Evolutionary conservation across 208 protist species (phyloP).

Genomic region (Jaenimonas drosophilae): DNA sequence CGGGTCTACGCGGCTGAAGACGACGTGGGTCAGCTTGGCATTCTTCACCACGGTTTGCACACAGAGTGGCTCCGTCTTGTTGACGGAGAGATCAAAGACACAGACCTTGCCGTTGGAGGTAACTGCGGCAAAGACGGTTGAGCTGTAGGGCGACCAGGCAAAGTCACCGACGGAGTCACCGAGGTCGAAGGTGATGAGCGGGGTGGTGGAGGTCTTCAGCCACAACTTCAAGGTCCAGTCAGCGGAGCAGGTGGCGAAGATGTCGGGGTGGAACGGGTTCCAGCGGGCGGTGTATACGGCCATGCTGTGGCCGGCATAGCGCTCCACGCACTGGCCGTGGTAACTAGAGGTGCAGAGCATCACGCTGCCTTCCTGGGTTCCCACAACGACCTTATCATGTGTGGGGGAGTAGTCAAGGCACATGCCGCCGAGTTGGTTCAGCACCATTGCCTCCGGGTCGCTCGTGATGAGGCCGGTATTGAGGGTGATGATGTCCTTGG

Average conservation of each 20-base stretch:
- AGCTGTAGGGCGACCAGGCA: conserved; percentile 95
- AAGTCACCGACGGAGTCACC: conserved; percentile 93
- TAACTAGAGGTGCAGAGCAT: conserved; percentile 94
- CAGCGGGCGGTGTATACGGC: conserved; percentile 93
- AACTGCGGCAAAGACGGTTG: conserved; percentile 94
- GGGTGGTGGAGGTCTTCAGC: conserved; percentile 73
- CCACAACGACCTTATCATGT: conserved; percentile 89
- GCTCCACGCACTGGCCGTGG: conserved; percentile 92
- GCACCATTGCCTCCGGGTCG: conserved; percentile 77
- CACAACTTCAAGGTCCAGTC: conserved; percentile 98
- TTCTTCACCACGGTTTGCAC: conserved; percentile 95
- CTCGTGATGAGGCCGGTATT: conserved; percentile 52
- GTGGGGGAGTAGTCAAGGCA: conserved; percentile 94
- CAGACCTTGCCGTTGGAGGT: conserved; percentile 93
- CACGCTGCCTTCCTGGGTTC: conserved; percentile 94
- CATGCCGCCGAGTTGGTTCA: conserved; percentile 89
- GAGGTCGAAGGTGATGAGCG: conserved; percentile 95
- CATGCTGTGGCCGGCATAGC: conserved; percentile 91
- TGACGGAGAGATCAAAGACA: conserved; percentile 90
- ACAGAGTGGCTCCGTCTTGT: conserved; percentile 95
- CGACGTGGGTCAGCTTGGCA: conserved; percentile 94
- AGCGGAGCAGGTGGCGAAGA: conserved; percentile 93
- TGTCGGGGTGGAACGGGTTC: conserved; percentile 92
- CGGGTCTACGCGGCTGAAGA: conserved; percentile 91
- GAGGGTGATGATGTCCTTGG: conserved; percentile 88